Conservation (phyloP, 177 flowering plant species). For the Tripterygium wilfordii region DNA sequence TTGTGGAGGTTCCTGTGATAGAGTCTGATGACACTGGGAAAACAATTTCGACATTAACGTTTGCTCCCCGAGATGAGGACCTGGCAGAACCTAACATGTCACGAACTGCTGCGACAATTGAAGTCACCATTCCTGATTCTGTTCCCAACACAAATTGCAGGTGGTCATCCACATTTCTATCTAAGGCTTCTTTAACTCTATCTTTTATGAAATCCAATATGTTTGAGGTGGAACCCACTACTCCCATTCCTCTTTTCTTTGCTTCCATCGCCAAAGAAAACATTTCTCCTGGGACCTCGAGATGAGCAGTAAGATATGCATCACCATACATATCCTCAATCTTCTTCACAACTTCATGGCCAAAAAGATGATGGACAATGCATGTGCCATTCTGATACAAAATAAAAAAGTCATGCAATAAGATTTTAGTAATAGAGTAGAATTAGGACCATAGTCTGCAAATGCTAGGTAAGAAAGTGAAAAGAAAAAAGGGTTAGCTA, state of each 20-base stretch:
- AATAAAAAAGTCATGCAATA: neutral
- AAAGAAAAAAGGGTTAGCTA: too few species aligned
- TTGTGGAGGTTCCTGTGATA: slow-evolving; percentile 45
- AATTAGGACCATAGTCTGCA: neutral
- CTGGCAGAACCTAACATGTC: slow-evolving; percentile 36
- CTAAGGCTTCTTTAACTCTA: slow-evolving; percentile 78
- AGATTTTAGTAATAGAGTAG: neutral
- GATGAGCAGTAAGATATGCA: slow-evolving; percentile 87
- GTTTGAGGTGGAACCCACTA: slow-evolving; percentile 95
- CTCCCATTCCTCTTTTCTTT: slow-evolving; percentile 96
- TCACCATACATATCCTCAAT: slow-evolving; percentile 81
- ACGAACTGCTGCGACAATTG: slow-evolving; percentile 82
- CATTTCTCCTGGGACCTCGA: slow-evolving; percentile 99
- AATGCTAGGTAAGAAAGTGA: too few species aligned
- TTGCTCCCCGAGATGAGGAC: slow-evolving; percentile 33
- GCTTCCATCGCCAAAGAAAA: slow-evolving; percentile 97
- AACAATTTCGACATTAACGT: slow-evolving; percentile 74
- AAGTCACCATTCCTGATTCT: slow-evolving; percentile 96
- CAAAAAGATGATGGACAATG: slow-evolving; percentile 93
- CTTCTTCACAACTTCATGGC: slow-evolving; percentile 80
- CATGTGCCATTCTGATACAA: slow-evolving; percentile 79
- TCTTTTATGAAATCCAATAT: slow-evolving; percentile 87
- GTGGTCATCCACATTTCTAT: slow-evolving; percentile 67
- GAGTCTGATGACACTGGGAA: slow-evolving; percentile 97
- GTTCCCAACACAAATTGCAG: slow-evolving; percentile 97